Evolutionary conservation across 2,329 filamentous ascomycete species (phyloP).

Genomic region (Sarocladiaceae sp.): DNA sequence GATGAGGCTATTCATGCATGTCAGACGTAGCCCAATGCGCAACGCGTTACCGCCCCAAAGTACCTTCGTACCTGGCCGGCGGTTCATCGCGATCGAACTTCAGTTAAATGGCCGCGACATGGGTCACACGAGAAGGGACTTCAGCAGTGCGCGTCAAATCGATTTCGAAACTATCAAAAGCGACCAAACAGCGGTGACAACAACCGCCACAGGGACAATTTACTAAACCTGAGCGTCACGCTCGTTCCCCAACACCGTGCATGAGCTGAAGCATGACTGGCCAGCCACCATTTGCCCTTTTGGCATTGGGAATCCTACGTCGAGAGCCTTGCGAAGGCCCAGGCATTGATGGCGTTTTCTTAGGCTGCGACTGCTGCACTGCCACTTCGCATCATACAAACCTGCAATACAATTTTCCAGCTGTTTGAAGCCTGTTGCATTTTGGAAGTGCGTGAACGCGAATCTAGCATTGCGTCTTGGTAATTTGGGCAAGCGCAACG

Average conservation of each 20-base stretch:
- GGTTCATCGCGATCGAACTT: neutral
- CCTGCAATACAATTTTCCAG: too few relatives aligned
- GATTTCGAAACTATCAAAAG: neutral
- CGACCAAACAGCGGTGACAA: neutral
- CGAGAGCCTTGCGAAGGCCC: neutral
- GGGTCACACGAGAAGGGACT: too few relatives aligned
- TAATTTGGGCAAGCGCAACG: neutral
- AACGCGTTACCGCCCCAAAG: too few relatives aligned
- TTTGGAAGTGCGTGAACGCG: too few relatives aligned
- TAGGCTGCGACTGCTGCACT: neutral
- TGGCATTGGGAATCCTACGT: too few relatives aligned
- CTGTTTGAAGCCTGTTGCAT: too few relatives aligned
- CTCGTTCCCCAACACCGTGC: neutral
- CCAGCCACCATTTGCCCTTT: too few relatives aligned
- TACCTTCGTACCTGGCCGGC: neutral
- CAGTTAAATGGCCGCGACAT: too few relatives aligned
- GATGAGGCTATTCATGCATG: neutral
- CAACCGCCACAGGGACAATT: neutral
- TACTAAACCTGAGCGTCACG: neutral
- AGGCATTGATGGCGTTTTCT: neutral
- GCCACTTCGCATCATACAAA: too few relatives aligned
- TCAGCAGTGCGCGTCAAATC: too few relatives aligned
- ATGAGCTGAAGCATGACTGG: conserved; percentile 4
- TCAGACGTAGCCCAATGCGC: neutral
- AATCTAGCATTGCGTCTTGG: too few relatives aligned